Percentiles rank a stretch among this genome's conserved stretches.
Conservation (phyloP, 2,329 filamentous ascomycete species). For the Hirsutella minnesotensis region DNA sequence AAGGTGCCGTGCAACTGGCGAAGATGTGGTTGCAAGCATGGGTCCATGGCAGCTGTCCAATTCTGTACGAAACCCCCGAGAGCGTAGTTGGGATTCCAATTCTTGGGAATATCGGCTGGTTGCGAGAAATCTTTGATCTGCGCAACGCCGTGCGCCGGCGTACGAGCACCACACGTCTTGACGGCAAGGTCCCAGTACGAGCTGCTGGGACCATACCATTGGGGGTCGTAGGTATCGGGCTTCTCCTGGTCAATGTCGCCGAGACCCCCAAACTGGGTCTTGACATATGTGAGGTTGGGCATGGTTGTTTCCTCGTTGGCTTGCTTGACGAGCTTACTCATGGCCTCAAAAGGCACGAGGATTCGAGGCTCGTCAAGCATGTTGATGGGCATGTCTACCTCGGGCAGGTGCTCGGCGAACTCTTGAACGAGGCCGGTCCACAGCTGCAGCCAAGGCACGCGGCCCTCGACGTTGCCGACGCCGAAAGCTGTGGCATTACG, state of each 20-base stretch:
- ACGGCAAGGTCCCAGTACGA: conserved; percentile 49
- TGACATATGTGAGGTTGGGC: conserved; percentile 27
- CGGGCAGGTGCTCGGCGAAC: conserved; percentile 43
- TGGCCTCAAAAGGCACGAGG: conserved; percentile 45
- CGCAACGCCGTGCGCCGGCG: conserved; percentile 28
- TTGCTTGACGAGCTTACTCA: conserved; percentile 35
- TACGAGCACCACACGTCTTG: conserved; percentile 43
- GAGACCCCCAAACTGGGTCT: conserved; percentile 30
- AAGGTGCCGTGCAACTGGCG: conserved; percentile 44
- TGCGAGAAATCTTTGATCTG: conserved; percentile 17
- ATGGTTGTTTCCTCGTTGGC: conserved; percentile 34
- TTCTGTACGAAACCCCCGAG: conserved; percentile 41
- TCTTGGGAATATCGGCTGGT: conserved; percentile 20
- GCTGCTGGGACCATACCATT: conserved; percentile 32
- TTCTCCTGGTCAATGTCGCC: conserved; percentile 21
- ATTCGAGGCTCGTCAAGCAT: conserved; percentile 51
- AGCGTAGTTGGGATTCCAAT: conserved; percentile 23
- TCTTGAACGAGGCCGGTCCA: conserved; percentile 38
- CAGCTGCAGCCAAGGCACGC: conserved; percentile 32
- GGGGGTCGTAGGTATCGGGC: conserved; percentile 28
- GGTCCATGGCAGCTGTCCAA: conserved; percentile 45
- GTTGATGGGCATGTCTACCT: conserved; percentile 58
- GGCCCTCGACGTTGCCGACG: conserved; percentile 25
- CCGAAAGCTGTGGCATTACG: conserved; percentile 29
- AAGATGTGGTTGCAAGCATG: conserved; percentile 44